Evolutionary conservation across 306 rosid genomes (phyloP), one percentile per base, ranked within the genome.

Genomic region (Begonia masoniana): DNA sequence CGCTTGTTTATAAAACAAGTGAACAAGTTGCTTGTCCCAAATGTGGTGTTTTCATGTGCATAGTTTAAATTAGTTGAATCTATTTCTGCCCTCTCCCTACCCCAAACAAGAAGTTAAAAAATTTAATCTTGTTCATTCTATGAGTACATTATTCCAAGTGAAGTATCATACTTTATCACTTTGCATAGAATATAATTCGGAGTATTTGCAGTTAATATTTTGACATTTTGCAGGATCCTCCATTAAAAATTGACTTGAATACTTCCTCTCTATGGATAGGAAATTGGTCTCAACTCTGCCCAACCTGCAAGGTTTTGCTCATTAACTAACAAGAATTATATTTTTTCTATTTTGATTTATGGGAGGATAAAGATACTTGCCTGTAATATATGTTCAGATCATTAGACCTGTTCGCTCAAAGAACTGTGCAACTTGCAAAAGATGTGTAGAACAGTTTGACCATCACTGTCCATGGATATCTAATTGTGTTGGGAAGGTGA

Each of bases 391-490:
- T 68, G 48, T 76, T 72, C 70, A 91, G 97, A 81, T 91, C 69
- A 73, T 91, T 62, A 83, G 97, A 69, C 88, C 97, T 24, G 75
- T 85, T 52, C 96, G 97, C 64, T 84, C 96, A 39, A 91, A 83
- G 81, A 96, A 91, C 75, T 91, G 97, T 63, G 77, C 97, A 63
- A 75, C 85, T 12, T 91, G 97, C 75, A 85, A 85, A 43, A 77
- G 86, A 59, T 91, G 97, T 41, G 92, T 91, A 59, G 96, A 85
- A 57, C 97, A 91, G 79, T 91, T 91, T 60, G 97, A 91, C 72
- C 97, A 85, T 70, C 97, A 91, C 51, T 91, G 97, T 72, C 97
- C 97, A 5, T 91, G 97, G 97, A 91, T 91, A 74, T 91, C 97
- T 71, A 91, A 83, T 70, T 91, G 97, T 64, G 97, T 85, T 67